phyloP scores from a whole-genome alignment of 345 rosid species.

The Passiflora organensis region DNA sequence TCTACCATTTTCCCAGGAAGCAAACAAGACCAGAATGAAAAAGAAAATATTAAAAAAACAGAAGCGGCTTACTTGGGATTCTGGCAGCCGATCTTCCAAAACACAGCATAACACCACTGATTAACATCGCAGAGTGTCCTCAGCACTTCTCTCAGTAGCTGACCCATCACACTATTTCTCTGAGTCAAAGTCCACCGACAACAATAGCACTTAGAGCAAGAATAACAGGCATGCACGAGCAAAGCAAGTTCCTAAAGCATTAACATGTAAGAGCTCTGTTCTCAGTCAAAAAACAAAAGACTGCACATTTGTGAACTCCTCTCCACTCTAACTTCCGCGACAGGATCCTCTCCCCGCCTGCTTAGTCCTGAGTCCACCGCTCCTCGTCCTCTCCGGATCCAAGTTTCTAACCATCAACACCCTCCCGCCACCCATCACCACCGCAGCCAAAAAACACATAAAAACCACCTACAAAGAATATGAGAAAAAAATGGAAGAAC shows the following conservation, averaged over 20 bases:
- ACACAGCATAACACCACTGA: constrained; percentile 88
- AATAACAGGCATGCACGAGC: neutral
- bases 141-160: constrained; percentile 66
- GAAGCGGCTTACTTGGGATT: constrained; percentile 57
- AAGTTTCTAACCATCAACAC: constrained; percentile 59
- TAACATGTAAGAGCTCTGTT: neutral
- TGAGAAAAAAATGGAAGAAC: neutral
- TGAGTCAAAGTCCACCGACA: neutral
- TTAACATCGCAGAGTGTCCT: constrained; percentile 63
- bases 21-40: neutral
- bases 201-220: neutral
- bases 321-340: constrained; percentile 77
- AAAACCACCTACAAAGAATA: neutral
- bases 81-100: constrained; percentile 95
- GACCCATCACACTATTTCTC: constrained; percentile 44
- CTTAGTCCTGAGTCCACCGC: constrained; percentile 90
- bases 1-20: neutral
- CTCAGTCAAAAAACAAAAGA: neutral
- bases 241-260: neutral
- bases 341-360: constrained; percentile 99
- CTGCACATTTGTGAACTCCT: too few relatives aligned
- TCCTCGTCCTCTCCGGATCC: constrained; percentile 91
- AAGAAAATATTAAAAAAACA: neutral
- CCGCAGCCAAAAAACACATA: neutral
- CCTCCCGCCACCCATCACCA: constrained; percentile 55